Evolutionary conservation across 2,329 filamentous ascomycete genomes (phyloP).

Genomic region (Hymenoscyphus linearis): DNA sequence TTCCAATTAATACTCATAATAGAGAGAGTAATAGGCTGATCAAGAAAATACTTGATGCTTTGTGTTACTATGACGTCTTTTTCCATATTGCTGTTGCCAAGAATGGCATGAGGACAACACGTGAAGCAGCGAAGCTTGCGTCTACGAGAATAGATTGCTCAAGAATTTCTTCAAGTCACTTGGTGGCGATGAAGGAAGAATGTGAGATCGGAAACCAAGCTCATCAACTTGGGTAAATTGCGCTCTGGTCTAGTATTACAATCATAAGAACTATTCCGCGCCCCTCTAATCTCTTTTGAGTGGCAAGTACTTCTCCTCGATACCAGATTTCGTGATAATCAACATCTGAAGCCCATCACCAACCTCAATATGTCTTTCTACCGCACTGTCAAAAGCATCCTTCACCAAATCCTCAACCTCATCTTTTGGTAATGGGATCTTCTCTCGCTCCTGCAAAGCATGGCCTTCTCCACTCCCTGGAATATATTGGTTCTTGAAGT

Average conservation of each 20-base stretch:
- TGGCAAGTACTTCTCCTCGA: conserved; percentile 76
- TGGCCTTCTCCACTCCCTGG: conserved; percentile 82
- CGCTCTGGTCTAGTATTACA: conserved; percentile 19
- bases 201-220: not conserved
- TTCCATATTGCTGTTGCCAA: not conserved
- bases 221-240: conserved; percentile 6
- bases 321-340: conserved; percentile 81
- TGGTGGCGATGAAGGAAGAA: not conserved
- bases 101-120: not conserved
- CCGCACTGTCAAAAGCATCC: conserved; percentile 96
- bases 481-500: conserved; percentile 98
- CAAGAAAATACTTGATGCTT: not conserved
- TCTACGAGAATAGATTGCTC: not conserved
- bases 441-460: conserved; percentile 66
- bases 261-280: not conserved
- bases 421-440: conserved; percentile 62
- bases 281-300: conserved; percentile 78
- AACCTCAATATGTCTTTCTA: conserved; percentile 98
- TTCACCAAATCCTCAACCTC: conserved; percentile 85
- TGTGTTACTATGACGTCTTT: not conserved
- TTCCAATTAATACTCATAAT: not conserved
- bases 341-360: conserved; percentile 95
- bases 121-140: not conserved
- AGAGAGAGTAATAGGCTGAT: not conserved
- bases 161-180: not conserved